A percentile compares a stretch with the other conserved stretches of the same genome.
phyloP scores from a whole-genome alignment of 495 filamentous ascomycete species.

The Xylaria intraflava region DNA sequence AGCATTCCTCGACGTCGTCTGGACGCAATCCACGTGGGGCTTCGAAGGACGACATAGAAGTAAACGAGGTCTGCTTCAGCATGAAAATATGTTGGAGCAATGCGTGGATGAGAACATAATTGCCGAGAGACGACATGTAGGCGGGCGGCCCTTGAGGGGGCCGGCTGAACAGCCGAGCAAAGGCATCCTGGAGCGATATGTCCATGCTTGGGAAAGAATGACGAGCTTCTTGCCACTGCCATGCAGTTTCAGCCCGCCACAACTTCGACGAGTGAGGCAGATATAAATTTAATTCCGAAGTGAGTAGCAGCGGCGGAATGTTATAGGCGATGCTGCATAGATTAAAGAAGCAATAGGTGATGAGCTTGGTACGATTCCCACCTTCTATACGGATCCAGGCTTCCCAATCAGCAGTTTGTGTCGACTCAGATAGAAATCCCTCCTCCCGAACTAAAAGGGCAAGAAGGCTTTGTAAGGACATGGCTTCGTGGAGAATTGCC shows the following conservation, averaged over 20 bases:
- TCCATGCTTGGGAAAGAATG: slow-evolving; percentile 37
- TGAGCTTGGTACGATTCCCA: slow-evolving; percentile 49
- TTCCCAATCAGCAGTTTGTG: slow-evolving; percentile 45
- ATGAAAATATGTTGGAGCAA: slow-evolving; percentile 64
- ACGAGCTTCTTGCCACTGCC: slow-evolving; percentile 45
- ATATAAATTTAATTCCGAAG: slow-evolving; percentile 55
- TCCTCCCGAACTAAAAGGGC: slow-evolving; percentile 50
- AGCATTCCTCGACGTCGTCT: slow-evolving; percentile 50
- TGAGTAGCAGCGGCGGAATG: slow-evolving; percentile 51
- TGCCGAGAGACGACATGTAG: slow-evolving; percentile 55
- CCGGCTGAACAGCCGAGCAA: slow-evolving; percentile 41
- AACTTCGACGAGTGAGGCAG: slow-evolving; percentile 50
- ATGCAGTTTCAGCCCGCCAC: slow-evolving; percentile 46
- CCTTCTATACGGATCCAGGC: slow-evolving; percentile 53
- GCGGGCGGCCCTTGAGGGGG: slow-evolving; percentile 41
- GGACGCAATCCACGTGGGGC: slow-evolving; percentile 41
- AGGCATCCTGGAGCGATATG: slow-evolving; percentile 45
- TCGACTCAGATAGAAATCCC: slow-evolving; percentile 38
- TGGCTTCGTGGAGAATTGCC: slow-evolving; percentile 50
- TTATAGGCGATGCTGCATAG: slow-evolving; percentile 54
- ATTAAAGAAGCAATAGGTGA: slow-evolving; percentile 54
- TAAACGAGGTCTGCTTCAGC: slow-evolving; percentile 52
- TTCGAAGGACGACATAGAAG: slow-evolving; percentile 37
- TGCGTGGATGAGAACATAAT: slow-evolving; percentile 62
- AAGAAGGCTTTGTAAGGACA: slow-evolving; percentile 47